Evolutionary conservation across 768 basidiomycete species (phyloP).

Genomic region (Inosperma sp.): DNA sequence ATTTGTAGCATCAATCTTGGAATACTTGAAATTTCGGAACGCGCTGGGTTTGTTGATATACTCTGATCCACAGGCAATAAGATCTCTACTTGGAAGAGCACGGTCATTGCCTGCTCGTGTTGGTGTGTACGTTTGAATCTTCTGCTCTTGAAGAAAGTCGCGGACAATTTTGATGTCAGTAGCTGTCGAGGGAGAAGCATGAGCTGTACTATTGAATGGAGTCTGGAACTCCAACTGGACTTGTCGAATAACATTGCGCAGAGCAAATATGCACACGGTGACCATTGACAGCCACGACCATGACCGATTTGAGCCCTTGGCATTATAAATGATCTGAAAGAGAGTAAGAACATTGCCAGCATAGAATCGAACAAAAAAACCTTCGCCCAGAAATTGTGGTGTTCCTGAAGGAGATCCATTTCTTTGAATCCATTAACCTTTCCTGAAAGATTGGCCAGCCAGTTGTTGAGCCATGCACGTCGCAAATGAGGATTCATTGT

Average conservation of each 20-base stretch:
- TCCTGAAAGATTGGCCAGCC: constrained; percentile 21
- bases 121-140: constrained; percentile 9
- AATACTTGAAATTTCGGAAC: constrained; percentile 12
- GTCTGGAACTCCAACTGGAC: constrained; percentile 12
- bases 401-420: constrained; percentile 23
- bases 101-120: neutral
- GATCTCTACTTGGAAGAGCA: constrained; percentile 4
- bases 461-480: constrained; percentile 16
- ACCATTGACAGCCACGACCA: constrained; percentile 19
- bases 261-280: constrained; percentile 15
- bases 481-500: constrained; percentile 13
- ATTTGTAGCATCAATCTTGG: neutral
- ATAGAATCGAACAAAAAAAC: constrained; percentile 8
- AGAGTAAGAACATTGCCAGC: no score
- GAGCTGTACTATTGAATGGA: constrained; percentile 14
- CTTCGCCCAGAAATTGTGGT: constrained; percentile 24
- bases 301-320: constrained; percentile 13
- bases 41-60: constrained; percentile 10
- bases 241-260: constrained; percentile 14
- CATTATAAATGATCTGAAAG: constrained; percentile 18
- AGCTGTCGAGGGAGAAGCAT: constrained; percentile 12
- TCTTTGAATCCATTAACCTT: constrained; percentile 19
- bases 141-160: constrained; percentile 7
- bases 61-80: constrained; percentile 5
- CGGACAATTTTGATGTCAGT: constrained; percentile 4